Evolutionary conservation across 2,329 filamentous ascomycete genomes (phyloP).

Genomic region (Aspergillus ruber): DNA sequence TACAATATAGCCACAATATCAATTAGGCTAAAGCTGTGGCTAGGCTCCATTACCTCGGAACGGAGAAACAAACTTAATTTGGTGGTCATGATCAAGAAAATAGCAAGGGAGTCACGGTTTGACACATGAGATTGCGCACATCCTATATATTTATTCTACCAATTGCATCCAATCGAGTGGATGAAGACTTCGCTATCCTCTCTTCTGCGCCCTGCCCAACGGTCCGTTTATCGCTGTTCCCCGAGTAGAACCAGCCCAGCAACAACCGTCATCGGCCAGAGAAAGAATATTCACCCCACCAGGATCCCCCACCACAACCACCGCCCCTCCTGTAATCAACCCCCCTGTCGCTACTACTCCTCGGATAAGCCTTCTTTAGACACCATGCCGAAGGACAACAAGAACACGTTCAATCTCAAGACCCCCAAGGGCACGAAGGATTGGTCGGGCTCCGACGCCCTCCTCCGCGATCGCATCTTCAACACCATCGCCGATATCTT

Average conservation of each 20-base stretch:
- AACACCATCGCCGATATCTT: constrained; percentile 69
- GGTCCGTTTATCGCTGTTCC: constrained; percentile 16
- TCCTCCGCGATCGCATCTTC: constrained; percentile 76
- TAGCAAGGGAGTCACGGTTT: not conserved
- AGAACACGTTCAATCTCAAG: constrained; percentile 62
- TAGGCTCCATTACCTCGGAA: too few species aligned
- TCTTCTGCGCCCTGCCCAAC: constrained; percentile 22
- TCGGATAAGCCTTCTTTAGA: constrained; percentile 5
- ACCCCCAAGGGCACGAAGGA: constrained; percentile 88
- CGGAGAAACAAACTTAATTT: too few species aligned
- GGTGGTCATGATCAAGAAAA: not conserved
- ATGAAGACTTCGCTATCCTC: constrained; percentile 22
- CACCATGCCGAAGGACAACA: constrained; percentile 22
- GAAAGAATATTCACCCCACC: constrained; percentile 3
- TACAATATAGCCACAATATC: too few species aligned
- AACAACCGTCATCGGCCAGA: constrained; percentile 1
- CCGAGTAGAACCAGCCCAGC: constrained; percentile 2
- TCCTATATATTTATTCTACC: constrained; percentile 1
- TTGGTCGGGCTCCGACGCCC: constrained; percentile 72
- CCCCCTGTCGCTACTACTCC: constrained; percentile 4
- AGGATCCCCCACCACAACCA: constrained; percentile 14
- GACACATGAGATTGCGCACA: not conserved
- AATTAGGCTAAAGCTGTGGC: too few species aligned
- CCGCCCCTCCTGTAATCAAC: constrained; percentile 3
- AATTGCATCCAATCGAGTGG: constrained; percentile 12